These are phyloP conservation scores for Kwoniella dendrophila DNA, from an alignment of 768 basidiomycete genomes.

Conservation along the genomic window DNA sequence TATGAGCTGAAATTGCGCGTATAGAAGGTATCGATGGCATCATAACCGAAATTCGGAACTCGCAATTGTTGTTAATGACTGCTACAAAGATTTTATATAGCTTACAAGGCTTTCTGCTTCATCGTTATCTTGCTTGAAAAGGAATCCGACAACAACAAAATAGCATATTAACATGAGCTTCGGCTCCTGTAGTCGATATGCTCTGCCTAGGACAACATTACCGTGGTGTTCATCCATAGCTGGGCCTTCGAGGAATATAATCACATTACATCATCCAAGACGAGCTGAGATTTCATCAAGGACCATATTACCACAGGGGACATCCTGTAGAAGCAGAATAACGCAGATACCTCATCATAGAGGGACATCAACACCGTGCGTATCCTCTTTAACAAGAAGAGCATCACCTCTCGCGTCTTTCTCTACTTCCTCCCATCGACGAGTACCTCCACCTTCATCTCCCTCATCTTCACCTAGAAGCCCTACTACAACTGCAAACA, in stretches of 20 bases:
- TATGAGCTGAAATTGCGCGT: no score
- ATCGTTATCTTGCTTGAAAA: no score
- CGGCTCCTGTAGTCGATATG: slow-evolving; percentile 26
- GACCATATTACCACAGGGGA: not conserved
- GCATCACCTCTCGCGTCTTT: slow-evolving; percentile 3
- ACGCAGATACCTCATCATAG: no score
- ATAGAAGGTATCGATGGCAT: not conserved
- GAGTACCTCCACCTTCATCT: slow-evolving; percentile 15
- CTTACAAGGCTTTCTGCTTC: no score
- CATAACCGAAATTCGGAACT: not conserved
- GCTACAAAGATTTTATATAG: not conserved
- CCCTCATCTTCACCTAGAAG: slow-evolving; percentile 4
- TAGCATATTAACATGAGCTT: slow-evolving; percentile 20
- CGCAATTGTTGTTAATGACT: not conserved
- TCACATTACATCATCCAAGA: not conserved
- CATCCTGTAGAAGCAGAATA: no score
- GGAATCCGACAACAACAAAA: not conserved
- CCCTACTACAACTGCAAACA: slow-evolving; percentile 1
- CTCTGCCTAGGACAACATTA: not conserved
- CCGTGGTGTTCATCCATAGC: not conserved
- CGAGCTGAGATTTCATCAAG: not conserved
- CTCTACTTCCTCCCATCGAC: slow-evolving; percentile 18
- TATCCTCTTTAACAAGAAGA: not conserved
- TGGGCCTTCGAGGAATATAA: slow-evolving; percentile 12
- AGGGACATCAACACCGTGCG: no score